Percentiles rank a stretch among this genome's conserved stretches.
phyloP scores from a whole-genome alignment of 768 basidiomycete species.

The Termitomyces heimii region DNA sequence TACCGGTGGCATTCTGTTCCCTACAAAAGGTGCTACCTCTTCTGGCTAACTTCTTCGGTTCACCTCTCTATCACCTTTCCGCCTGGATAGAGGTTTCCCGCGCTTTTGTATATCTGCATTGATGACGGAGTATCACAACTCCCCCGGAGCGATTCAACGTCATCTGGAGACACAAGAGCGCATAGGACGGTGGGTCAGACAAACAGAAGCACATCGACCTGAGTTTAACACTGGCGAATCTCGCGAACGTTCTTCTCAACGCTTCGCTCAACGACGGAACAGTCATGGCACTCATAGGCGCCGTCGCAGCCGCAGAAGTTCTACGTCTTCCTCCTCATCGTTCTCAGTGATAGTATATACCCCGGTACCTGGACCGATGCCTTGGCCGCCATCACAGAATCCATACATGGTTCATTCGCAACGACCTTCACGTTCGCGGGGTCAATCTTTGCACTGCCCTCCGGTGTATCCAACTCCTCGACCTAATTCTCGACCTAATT shows the following conservation, averaged over 20 bases:
- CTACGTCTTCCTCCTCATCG: slow-evolving; percentile 10
- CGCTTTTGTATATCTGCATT: slow-evolving; percentile 1
- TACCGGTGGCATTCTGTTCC: neutral
- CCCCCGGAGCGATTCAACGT: slow-evolving; percentile 48
- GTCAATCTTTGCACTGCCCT: slow-evolving; percentile 1
- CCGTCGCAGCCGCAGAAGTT: slow-evolving; percentile 2
- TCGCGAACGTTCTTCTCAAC: slow-evolving; percentile 5
- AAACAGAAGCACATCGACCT: slow-evolving; percentile 34
- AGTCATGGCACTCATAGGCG: neutral
- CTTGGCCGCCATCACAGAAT: slow-evolving; percentile 1
- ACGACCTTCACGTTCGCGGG: neutral
- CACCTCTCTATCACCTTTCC: neutral
- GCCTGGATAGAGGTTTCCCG: neutral
- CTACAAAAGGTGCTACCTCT: slow-evolving; percentile 9
- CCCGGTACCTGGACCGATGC: slow-evolving; percentile 8
- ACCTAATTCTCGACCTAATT: no score
- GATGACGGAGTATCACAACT: slow-evolving; percentile 62
- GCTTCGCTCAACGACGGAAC: neutral
- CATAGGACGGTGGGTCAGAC: slow-evolving; percentile 44
- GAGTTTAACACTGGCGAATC: slow-evolving; percentile 17
- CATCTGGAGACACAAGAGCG: slow-evolving; percentile 39
- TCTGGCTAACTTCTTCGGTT: neutral
- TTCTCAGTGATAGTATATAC: neutral
- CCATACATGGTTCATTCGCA: neutral
- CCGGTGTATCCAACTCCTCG: neutral